Evolutionary conservation across 352 stramenopile species (phyloP), one percentile per base, ranked within the genome.

Genomic region (Phytophthora sansomeana): DNA sequence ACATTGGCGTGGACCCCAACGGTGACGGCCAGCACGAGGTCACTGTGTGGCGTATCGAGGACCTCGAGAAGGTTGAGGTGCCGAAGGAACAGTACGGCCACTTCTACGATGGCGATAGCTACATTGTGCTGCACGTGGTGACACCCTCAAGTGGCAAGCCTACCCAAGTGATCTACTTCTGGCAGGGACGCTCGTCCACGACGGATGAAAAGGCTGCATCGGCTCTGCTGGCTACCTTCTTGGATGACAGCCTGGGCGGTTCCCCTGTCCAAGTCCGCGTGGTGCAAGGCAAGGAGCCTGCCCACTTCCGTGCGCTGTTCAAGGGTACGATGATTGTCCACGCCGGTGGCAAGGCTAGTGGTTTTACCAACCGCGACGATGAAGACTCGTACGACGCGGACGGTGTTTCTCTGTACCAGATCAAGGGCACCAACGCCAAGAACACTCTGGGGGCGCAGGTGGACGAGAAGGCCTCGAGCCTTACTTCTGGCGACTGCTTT

Each of bases 71-170:
- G 65, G 91, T 91, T 13, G 76, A 92, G 35, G 73, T 96, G 39
- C 83, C 83, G n/a, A 56, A 83, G 48, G 66, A 84, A 32, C 75
- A 82, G 19, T 92, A 98, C 62, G 97, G 97, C 16, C 84, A 93
- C 44, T 99, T 99, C 72, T 97, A 97, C 71, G 83, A 83, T 50
- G 97, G 96, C 30, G 97, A 99, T 77, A 98, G 89, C 62, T 99
- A 99, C 82, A 93, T 99, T 67, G 60, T 99, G 21, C 75, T 99
- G 26, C 78, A 97, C 56, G 91, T 85, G 19, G 85, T 90, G 17
- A 91, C 72, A 55, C 68, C 81, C 24, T 69, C 77, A 21, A 89
- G 66, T 42, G 83, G 81, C 36, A 93, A 93, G 72, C 72, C 78
- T 32, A 81, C 73, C 17, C 81, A 96, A 56, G 79, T 97, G 61